Conservation (phyloP, 192 early-diverging fungal species). For the Coemansia sp. region DNA sequence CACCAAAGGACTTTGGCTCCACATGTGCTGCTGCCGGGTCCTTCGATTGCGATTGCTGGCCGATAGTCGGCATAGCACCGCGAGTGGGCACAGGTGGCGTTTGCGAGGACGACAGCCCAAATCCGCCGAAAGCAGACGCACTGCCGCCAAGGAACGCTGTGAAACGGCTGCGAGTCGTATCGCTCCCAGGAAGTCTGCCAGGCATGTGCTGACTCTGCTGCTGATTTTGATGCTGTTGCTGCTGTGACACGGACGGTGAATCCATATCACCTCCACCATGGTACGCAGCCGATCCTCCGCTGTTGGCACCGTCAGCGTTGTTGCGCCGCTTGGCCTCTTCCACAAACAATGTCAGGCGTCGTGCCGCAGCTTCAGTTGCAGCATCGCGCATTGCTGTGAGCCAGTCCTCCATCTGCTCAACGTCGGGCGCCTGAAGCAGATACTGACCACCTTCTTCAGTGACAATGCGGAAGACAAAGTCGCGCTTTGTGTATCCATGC, state of each 20-base stretch:
- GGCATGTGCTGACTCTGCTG: slow-evolving; percentile 12
- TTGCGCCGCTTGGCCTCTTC: slow-evolving; percentile 59
- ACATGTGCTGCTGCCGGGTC: slow-evolving; percentile 9
- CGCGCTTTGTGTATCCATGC: slow-evolving; percentile 65
- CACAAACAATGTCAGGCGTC: slow-evolving; percentile 67
- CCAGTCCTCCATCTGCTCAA: slow-evolving; percentile 76
- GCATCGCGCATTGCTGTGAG: slow-evolving; percentile 66
- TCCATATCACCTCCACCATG: background rate
- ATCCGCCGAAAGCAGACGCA: slow-evolving; percentile 37
- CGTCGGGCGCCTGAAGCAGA: slow-evolving; percentile 65
- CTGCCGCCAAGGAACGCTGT: slow-evolving; percentile 50
- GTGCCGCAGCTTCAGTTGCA: slow-evolving; percentile 69
- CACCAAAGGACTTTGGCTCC: slow-evolving; percentile 64
- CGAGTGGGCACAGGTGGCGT: slow-evolving; percentile 27
- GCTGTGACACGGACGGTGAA: slow-evolving; percentile 7
- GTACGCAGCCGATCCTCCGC: background rate
- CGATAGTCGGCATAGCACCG: slow-evolving; percentile 16
- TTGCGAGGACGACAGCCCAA: slow-evolving; percentile 33
- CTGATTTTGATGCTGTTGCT: slow-evolving; percentile 10
- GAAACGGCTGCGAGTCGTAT: slow-evolving; percentile 49
- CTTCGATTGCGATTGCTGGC: slow-evolving; percentile 17
- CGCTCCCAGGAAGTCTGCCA: slow-evolving; percentile 17
- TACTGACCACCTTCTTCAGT: slow-evolving; percentile 82
- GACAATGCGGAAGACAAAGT: slow-evolving; percentile 76
- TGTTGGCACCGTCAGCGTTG: slow-evolving; percentile 14